Evolutionary conservation across 306 rosid genomes (phyloP).

Genomic region (Quillaja saponaria): DNA sequence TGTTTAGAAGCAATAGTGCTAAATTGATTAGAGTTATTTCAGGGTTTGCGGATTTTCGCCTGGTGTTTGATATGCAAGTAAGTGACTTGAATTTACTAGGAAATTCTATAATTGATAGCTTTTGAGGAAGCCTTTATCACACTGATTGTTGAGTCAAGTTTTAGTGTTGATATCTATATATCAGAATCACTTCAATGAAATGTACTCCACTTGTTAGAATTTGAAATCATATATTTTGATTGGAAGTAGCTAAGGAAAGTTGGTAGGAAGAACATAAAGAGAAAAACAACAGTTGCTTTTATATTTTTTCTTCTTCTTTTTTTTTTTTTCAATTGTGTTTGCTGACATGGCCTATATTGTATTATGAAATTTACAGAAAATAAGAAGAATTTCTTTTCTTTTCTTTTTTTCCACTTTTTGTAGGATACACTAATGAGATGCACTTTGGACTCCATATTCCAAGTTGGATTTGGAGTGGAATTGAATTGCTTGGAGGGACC

Average conservation of each 20-base stretch:
- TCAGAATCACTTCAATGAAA: too few species aligned
- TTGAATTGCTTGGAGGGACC: slow-evolving; percentile 50
- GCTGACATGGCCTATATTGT: neutral
- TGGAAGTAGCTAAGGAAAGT: neutral
- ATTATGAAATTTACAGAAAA: too few species aligned
- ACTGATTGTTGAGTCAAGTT: too few species aligned
- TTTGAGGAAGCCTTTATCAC: too few species aligned
- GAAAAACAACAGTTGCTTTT: neutral
- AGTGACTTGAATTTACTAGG: neutral
- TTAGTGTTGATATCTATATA: too few species aligned
- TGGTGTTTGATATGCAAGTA: slow-evolving; percentile 43
- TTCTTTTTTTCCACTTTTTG: too few species aligned
- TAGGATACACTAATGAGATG: slow-evolving; percentile 47
- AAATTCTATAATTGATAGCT: neutral
- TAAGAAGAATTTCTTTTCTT: too few species aligned
- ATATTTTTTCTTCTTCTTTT: neutral
- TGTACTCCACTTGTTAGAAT: too few species aligned
- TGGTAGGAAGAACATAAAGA: neutral
- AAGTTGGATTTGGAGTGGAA: slow-evolving; percentile 57
- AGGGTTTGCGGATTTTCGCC: slow-evolving; percentile 5
- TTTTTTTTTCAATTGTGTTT: neutral
- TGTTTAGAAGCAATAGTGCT: slow-evolving; percentile 38
- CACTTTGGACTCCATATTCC: slow-evolving; percentile 53
- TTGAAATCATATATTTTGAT: too few species aligned
- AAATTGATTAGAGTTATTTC: slow-evolving; percentile 37